Evolutionary conservation across 805 yeast genomes (phyloP), one percentile per base, ranked within the genome.

Genomic region (Blastobotrys terrestris): DNA sequence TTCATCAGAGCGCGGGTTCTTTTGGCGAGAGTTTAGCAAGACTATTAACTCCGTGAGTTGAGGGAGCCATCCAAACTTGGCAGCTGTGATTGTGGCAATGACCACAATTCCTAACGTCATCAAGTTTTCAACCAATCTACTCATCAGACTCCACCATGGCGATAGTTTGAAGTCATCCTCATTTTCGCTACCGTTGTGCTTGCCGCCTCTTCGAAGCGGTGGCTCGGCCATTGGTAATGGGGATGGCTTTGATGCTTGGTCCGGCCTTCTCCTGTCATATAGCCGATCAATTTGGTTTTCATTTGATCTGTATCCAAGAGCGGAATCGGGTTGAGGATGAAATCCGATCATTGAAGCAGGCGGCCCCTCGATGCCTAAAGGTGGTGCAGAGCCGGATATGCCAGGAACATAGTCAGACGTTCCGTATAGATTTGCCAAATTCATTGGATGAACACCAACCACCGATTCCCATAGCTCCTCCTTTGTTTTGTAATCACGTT

Each of bases 51-150:
- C 62, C 22, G 57, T 55, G 13, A 61, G 21, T 41, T 60, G 63
- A 1, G 65, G 65, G 22, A 59, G 50, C 56, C 59, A 57, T 5
- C 63, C 63, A 20, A 62, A 46, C 43, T 60, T 45, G 2, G 60
- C 39, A 13, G 63, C 66, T 5, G 66, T 57, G 2, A 66, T 50
- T 1, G 67, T 31, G 6, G 59, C 53, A 1, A 50, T 55, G 19
- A 46, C 56, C 8, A 73, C 57, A 2, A 73, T 54, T 3, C 70
- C 39, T n/a, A 74, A 57, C 50, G 74, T 64, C 40, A 73, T 49
- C 2, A 75, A 63, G 47, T 75, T 74, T 58, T 77, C 80, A 2
- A 75, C 47, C 35, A 51, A 67, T 52, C 67, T 56, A 22, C 42
- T 39, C 2, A 56, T 20, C 31, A 62, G 43, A 16, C 53, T 55